Conservation (phyloP, 1,284 basidiomycete genomes). For the Microbotryum scabiosae region DNA sequence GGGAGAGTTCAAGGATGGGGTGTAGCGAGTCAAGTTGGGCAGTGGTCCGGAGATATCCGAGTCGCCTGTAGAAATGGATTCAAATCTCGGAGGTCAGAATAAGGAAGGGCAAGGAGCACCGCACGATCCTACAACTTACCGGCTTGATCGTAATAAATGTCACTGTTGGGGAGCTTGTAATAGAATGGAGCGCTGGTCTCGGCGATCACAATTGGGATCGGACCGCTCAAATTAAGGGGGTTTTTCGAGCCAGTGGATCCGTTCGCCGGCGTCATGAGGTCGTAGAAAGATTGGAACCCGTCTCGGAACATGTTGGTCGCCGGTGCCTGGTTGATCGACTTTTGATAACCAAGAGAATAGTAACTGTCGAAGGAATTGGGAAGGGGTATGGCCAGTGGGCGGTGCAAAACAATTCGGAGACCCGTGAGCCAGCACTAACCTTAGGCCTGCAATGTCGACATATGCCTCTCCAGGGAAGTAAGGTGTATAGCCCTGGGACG, state of each 20-base stretch:
- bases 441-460: neutral
- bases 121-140: too few relatives aligned
- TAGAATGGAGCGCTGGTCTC: constrained; percentile 33
- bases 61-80: constrained; percentile 9
- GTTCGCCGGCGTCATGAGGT: constrained; percentile 13
- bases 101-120: too few relatives aligned
- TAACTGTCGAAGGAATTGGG: constrained; percentile 8
- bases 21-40: constrained; percentile 20
- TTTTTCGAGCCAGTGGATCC: neutral
- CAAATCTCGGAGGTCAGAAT: too few relatives aligned
- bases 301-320: constrained; percentile 7
- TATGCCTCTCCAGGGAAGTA: constrained; percentile 35
- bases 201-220: constrained; percentile 29
- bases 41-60: constrained; percentile 20
- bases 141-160: constrained; percentile 15
- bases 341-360: constrained; percentile 23
- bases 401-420: too few relatives aligned
- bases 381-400: too few relatives aligned
- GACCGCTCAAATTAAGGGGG: constrained; percentile 9
- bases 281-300: constrained; percentile 28
- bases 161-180: constrained; percentile 25
- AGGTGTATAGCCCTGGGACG: constrained; percentile 27
- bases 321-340: constrained; percentile 16
- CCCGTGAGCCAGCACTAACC: too few relatives aligned
- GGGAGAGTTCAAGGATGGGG: constrained; percentile 12